Base-by-base conservation (phyloP, 2,329 filamentous ascomycete species). In the Westerdykella ornata region DNA sequence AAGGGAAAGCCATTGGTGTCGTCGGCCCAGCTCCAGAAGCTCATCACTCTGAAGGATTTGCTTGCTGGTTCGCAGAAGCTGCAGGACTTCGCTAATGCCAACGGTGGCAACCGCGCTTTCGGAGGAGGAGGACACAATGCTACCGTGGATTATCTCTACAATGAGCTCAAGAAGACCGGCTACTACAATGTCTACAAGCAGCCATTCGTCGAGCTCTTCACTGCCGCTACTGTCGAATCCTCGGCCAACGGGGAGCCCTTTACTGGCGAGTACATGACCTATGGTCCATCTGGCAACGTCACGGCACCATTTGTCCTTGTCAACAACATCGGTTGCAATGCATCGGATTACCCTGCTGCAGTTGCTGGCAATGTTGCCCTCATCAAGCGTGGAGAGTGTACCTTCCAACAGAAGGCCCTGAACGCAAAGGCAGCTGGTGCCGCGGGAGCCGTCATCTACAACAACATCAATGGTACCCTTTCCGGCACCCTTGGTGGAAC, bases 371-470 rank as follows among this genome's bases (percentile, higher is more conserved):
- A 80, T 48, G 78, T 89, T 42, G 84, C 81, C 4, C 71, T 88
- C 28, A 73, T 88, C 49, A 70, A 73, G 31, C 79, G 85, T 41
- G 85, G 85, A 39, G 72, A 66, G 1, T 88, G 85, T 58, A 48
- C 78, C 12, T 88, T 88, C 52, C 80, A 78, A 15, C 65, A 72
- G 45, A 89, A 89, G 68, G 82, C 82, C 1, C 71, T 72, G 34
- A 68, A 74, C 14, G 84, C 85, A 2, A 82, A 80, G 42, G 72
- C 72, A 39, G 82, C 82, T 1, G 82, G 84, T 20, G 85, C 85
- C 5, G 63, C 77, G 11, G 84, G 81, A 1, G 81, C 80, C 0
- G 67, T 88, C 19, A 71, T 89, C 37, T 88, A 85, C 67, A 87
- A 88, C 68, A 81, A 80, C 51, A 75, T 81, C 2, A 67, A 72